Conservation (phyloP, 2,329 filamentous ascomycete genomes). For the Aspergillus arachidicola region DNA sequence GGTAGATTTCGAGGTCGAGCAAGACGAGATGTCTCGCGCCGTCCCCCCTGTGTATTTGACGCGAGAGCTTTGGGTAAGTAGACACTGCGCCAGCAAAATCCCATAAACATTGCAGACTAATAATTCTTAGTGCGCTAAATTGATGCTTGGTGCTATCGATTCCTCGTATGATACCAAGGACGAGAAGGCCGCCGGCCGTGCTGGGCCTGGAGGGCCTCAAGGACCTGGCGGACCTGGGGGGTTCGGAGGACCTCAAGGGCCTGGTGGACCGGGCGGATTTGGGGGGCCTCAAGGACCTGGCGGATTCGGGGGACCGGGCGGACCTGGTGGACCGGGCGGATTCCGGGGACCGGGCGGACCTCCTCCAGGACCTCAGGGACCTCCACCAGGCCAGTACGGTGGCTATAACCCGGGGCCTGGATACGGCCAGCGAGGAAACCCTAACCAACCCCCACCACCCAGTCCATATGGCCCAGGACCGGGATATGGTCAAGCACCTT, state of each 20-base stretch:
- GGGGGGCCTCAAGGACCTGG: not conserved
- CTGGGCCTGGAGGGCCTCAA: conserved; percentile 19
- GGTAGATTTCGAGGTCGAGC: conserved; percentile 67
- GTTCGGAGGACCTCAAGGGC: conserved; percentile 25
- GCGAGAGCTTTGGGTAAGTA: conserved; percentile 62
- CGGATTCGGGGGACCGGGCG: not conserved
- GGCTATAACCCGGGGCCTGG: conserved; percentile 28
- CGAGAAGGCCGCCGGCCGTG: conserved; percentile 54
- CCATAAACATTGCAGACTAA: conserved; percentile 15
- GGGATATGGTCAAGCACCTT: conserved; percentile 18
- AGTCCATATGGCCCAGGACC: conserved; percentile 11
- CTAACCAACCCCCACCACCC: conserved; percentile 15
- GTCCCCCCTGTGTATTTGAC: conserved; percentile 65
- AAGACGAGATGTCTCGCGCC: conserved; percentile 65
- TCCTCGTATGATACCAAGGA: conserved; percentile 67
- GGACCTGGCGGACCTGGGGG: not conserved
- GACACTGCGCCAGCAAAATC: not conserved
- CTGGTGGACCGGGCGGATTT: conserved; percentile 8
- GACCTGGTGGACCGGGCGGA: not conserved
- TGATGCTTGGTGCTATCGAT: conserved; percentile 69
- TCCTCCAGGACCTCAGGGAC: conserved; percentile 25
- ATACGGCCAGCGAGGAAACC: conserved; percentile 24
- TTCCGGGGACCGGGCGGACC: conserved; percentile 3
- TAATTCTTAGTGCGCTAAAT: conserved; percentile 57
- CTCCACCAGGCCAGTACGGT: conserved; percentile 42